Conservation (phyloP, 225 moss, liverwort and hornwort species). For the Asterella californica region DNA sequence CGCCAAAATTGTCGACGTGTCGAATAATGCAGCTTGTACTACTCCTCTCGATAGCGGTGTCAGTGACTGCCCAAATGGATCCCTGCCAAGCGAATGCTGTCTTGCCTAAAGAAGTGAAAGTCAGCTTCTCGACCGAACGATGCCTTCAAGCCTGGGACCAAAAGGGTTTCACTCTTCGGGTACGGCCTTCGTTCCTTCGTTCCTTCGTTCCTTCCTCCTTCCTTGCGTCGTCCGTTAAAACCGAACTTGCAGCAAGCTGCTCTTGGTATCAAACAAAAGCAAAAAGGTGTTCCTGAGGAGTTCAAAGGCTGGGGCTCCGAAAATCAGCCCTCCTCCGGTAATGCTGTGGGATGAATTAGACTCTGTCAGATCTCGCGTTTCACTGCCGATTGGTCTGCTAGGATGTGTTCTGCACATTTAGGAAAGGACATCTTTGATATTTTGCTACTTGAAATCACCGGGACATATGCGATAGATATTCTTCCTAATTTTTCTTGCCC, state of each 20-base stretch:
- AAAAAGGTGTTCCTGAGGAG: too few species aligned
- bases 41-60: not conserved
- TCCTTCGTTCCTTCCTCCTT: not conserved
- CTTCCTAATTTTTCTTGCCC: too few species aligned
- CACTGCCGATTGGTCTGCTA: too few species aligned
- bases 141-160: not conserved
- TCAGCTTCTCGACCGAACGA: slow-evolving; percentile 1
- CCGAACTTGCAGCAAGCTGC: too few species aligned
- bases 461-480: too few species aligned
- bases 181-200: not conserved
- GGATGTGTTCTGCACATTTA: too few species aligned
- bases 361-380: not conserved
- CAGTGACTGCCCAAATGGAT: slow-evolving; percentile 8
- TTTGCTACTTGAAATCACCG: too few species aligned
- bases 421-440: too few species aligned
- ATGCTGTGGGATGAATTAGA: not conserved
- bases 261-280: too few species aligned
- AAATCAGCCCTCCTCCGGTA: not conserved
- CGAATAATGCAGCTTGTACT: not conserved
- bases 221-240: not conserved
- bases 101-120: not conserved
- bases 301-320: too few species aligned
- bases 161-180: slow-evolving; percentile 9
- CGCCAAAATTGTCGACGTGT: not conserved
- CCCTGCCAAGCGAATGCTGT: slow-evolving; percentile 5